Percentiles rank a stretch among this genome's conserved stretches.
Evolutionary conservation across 129 eudicot genomes (phyloP).

Genomic region (Saussurea involucrata): DNA sequence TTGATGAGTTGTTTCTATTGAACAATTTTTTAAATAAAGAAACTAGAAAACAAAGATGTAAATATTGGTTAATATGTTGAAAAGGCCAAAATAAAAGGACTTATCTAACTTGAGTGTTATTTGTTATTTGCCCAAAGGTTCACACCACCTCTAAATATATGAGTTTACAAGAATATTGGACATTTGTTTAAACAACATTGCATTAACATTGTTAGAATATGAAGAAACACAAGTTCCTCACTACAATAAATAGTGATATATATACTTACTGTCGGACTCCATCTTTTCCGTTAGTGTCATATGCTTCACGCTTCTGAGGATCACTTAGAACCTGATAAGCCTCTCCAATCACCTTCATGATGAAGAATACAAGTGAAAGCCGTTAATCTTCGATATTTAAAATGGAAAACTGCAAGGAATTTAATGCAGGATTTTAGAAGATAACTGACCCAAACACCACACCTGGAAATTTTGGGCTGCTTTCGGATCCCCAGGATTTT

Average conservation of each 20-base stretch:
- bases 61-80: not conserved
- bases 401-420: not conserved
- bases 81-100: not conserved
- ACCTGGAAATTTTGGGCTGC: conserved; percentile 89
- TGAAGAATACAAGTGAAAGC: not conserved
- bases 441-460: not conserved
- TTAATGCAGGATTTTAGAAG: not conserved
- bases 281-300: conserved; percentile 73
- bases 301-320: conserved; percentile 88
- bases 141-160: not conserved
- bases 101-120: not conserved
- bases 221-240: not conserved
- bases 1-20: not conserved
- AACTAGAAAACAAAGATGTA: not conserved
- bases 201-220: not conserved
- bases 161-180: not conserved
- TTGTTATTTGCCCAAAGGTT: not conserved
- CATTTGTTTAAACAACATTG: not conserved
- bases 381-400: not conserved
- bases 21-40: not conserved
- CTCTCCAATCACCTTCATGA: conserved; percentile 73
- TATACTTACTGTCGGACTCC: conserved; percentile 61
- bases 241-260: not conserved
- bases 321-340: conserved; percentile 96
- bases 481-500: conserved; percentile 86